phyloP scores from a whole-genome alignment of 2,329 filamentous ascomycete genomes.

The Aspergillus brasiliensis region DNA sequence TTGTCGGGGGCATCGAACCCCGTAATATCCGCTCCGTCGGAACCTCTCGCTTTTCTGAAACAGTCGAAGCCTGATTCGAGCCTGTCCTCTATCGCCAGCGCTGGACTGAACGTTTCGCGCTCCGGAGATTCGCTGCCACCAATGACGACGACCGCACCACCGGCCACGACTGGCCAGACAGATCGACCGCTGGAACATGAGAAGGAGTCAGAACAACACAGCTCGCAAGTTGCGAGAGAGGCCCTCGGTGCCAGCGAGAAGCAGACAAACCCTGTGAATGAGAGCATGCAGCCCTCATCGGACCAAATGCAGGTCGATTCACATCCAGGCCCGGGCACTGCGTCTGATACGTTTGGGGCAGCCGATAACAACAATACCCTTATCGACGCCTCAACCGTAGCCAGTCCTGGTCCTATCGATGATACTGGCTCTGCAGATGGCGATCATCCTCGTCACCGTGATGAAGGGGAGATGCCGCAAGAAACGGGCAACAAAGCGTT shows the following conservation, averaged over 20 bases:
- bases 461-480: conserved; percentile 41
- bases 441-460: conserved; percentile 41
- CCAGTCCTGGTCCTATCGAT: conserved; percentile 51
- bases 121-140: conserved; percentile 37
- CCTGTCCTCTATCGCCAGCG: conserved; percentile 46
- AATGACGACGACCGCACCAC: conserved; percentile 58
- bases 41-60: conserved; percentile 39
- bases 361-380: conserved; percentile 55
- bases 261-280: conserved; percentile 45
- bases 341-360: conserved; percentile 52
- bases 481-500: conserved; percentile 57
- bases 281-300: conserved; percentile 52
- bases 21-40: conserved; percentile 33
- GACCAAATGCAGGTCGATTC: conserved; percentile 50
- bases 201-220: conserved; percentile 37
- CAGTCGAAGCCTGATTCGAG: conserved; percentile 40
- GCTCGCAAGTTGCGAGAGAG: conserved; percentile 46
- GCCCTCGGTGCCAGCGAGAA: conserved; percentile 42
- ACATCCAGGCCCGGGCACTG: conserved; percentile 56
- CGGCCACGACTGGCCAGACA: conserved; percentile 52
- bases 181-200: conserved; percentile 36
- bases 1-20: conserved; percentile 32
- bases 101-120: conserved; percentile 45
- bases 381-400: conserved; percentile 52
- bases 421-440: conserved; percentile 47